Percentiles rank a stretch among this genome's conserved stretches.
phyloP scores from a whole-genome alignment of 148 eudicot genomes.

The Cornus controversa region DNA sequence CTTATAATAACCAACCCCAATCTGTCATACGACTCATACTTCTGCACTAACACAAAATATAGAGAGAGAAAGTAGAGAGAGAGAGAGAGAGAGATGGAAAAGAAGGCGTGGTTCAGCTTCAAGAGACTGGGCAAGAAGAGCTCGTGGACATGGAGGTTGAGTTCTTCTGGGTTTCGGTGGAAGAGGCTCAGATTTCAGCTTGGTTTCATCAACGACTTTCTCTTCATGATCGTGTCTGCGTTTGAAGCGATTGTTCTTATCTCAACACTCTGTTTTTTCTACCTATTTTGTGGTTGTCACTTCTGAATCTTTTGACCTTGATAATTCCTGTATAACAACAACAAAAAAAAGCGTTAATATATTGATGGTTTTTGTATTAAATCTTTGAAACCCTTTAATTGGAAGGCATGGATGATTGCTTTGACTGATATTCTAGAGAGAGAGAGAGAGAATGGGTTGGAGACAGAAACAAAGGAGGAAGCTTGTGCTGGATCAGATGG shows the following conservation, averaged over 20 bases:
- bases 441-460: not conserved
- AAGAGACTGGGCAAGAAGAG: slow-evolving; percentile 35
- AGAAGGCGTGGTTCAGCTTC: slow-evolving; percentile 15
- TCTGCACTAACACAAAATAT: not conserved
- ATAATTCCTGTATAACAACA: too few relatives aligned
- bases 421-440: not conserved
- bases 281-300: slow-evolving; percentile 58
- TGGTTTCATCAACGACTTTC: slow-evolving; percentile 37
- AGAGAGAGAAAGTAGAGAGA: slow-evolving; percentile 14
- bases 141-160: slow-evolving; percentile 34
- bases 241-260: slow-evolving; percentile 50
- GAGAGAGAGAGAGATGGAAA: slow-evolving; percentile 12
- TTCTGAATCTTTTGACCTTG: slow-evolving; percentile 23
- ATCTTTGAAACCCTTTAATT: not conserved
- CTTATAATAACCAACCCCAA: not conserved
- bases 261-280: slow-evolving; percentile 57
- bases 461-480: not conserved
- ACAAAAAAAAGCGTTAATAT: too few relatives aligned
- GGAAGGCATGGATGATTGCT: not conserved
- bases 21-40: too few relatives aligned
- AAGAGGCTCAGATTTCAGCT: slow-evolving; percentile 30
- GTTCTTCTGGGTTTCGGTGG: slow-evolving; percentile 38
- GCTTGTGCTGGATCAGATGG: not conserved
- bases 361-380: too few relatives aligned
- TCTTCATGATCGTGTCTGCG: slow-evolving; percentile 46